These are phyloP conservation scores for Alternaria brassicicola DNA, from an alignment of 2,329 filamentous ascomycete genomes.

Conservation along the genomic window DNA sequence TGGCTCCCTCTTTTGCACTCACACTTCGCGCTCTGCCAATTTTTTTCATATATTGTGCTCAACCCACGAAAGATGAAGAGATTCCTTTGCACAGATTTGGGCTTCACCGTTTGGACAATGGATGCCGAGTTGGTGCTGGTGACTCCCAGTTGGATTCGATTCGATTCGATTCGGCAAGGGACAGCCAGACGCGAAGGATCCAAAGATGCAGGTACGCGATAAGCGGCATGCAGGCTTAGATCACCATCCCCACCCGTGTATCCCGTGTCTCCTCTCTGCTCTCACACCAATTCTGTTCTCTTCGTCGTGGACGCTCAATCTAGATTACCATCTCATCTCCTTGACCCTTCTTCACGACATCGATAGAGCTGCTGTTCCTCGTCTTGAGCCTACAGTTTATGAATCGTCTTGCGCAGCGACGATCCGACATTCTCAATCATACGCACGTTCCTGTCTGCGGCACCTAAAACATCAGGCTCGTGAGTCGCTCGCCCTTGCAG, in stretches of 20 bases:
- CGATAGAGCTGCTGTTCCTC: neutral
- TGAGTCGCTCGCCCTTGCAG: neutral
- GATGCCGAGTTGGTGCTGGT: neutral
- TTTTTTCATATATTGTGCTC: neutral
- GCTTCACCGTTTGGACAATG: neutral
- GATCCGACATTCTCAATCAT: neutral
- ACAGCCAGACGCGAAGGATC: neutral
- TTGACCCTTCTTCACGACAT: neutral
- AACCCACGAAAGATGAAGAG: neutral
- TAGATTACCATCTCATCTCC: neutral
- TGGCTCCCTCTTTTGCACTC: neutral
- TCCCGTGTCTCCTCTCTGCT: neutral
- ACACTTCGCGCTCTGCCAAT: neutral
- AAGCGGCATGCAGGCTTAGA: conserved; percentile 2
- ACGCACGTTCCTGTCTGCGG: neutral
- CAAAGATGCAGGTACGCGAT: conserved; percentile 2
- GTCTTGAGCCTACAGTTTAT: neutral
- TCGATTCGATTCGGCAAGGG: neutral
- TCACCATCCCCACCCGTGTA: neutral
- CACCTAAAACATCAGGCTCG: neutral
- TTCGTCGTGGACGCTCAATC: neutral
- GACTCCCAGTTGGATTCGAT: neutral
- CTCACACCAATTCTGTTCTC: neutral
- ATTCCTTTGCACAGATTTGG: neutral
- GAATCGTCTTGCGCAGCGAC: neutral